Evolutionary conservation across 345 rosid genomes (phyloP).

Genomic region (Populus davidiana): DNA sequence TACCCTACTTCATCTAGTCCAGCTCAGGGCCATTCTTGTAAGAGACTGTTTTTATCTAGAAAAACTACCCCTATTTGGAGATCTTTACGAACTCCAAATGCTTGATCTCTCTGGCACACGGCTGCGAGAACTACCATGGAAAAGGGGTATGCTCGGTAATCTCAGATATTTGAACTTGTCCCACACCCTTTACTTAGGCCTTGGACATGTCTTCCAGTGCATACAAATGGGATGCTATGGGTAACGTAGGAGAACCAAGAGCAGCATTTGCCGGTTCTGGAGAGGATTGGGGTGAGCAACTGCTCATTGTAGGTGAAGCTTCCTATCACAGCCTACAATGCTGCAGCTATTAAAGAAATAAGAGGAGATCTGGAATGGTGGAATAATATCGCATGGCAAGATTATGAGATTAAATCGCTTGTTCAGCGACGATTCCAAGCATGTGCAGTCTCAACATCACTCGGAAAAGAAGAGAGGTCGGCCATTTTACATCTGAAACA

Average conservation of each 20-base stretch:
- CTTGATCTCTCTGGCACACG: constrained; percentile 42
- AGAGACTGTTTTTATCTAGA: constrained; percentile 32
- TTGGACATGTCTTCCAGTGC: constrained; percentile 45
- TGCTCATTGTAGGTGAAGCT: constrained; percentile 26
- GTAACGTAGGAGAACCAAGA: constrained; percentile 9
- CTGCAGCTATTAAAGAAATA: constrained; percentile 16
- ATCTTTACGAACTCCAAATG: constrained; percentile 32
- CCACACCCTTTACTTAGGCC: constrained; percentile 35
- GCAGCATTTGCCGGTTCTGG: constrained; percentile 29
- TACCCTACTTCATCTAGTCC: constrained; percentile 24
- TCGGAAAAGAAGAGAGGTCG: constrained; percentile 7
- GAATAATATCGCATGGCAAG: constrained; percentile 14
- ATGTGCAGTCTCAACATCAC: not conserved
- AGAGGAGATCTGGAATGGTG: constrained; percentile 27
- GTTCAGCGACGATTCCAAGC: constrained; percentile 24
- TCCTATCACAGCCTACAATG: constrained; percentile 23
- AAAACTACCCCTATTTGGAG: constrained; percentile 29
- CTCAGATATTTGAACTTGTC: constrained; percentile 36
- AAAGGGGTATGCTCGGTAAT: constrained; percentile 26
- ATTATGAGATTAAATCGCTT: constrained; percentile 8
- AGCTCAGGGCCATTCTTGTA: constrained; percentile 38
- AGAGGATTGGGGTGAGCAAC: constrained; percentile 28
- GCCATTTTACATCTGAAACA: constrained; percentile 5
- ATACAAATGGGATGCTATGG: constrained; percentile 26
- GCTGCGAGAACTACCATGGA: constrained; percentile 31